Conservation (phyloP, 2,329 filamentous ascomycete genomes). For the Emergomyces orientalis region DNA sequence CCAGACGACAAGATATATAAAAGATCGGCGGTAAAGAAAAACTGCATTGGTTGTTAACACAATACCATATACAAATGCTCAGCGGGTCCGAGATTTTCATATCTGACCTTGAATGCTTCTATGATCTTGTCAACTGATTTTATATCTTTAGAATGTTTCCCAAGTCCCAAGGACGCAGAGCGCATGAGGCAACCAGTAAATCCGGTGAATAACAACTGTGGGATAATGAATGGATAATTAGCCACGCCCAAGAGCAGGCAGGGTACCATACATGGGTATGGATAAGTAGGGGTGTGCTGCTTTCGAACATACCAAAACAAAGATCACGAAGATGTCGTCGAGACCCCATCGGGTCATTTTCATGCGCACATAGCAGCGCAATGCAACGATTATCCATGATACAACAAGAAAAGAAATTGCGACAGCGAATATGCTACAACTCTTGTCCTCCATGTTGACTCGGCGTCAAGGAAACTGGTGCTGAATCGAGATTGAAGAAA, state of each 20-base stretch:
- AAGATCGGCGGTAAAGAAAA: conserved; percentile 1
- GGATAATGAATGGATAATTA: not conserved
- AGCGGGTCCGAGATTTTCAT: not conserved
- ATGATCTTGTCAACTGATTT: not conserved
- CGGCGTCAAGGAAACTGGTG: not conserved
- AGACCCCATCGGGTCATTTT: not conserved
- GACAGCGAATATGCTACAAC: not conserved
- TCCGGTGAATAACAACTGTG: not conserved
- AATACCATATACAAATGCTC: not conserved
- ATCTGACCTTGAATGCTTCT: not conserved
- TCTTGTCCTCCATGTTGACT: conserved; percentile 1
- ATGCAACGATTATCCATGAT: not conserved
- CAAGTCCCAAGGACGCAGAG: not conserved
- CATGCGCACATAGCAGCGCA: not conserved
- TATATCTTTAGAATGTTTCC: not conserved
- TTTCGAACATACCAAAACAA: not conserved
- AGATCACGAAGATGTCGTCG: not conserved
- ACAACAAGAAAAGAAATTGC: not conserved
- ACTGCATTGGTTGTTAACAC: not conserved
- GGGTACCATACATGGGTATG: not conserved
- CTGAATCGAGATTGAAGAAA: not conserved
- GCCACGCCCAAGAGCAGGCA: not conserved
- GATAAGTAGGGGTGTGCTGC: too few relatives aligned
- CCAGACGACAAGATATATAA: not conserved
- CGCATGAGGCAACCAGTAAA: not conserved